Conservation (phyloP, 441 rosid genomes). For the Adansonia rubrostipa region DNA sequence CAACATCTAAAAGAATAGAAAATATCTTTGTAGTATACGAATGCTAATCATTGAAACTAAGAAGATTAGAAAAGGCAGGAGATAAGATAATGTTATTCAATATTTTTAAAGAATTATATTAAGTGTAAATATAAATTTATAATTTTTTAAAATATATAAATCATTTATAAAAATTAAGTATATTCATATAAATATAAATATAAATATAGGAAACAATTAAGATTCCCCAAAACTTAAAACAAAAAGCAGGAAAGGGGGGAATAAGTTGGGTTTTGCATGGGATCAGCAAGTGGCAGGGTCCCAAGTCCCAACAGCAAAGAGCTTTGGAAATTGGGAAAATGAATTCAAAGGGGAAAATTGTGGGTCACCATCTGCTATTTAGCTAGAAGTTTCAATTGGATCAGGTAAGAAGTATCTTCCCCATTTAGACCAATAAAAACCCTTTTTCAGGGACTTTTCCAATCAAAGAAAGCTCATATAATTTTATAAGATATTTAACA, state of each 20-base stretch:
- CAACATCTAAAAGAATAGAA: neutral
- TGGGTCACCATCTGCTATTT: neutral
- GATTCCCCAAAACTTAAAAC: too few relatives aligned
- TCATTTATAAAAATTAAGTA: too few relatives aligned
- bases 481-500: too few relatives aligned
- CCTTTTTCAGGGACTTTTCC: neutral
- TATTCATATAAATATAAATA: too few relatives aligned
- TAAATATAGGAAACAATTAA: too few relatives aligned
- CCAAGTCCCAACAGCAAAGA: conserved; percentile 3
- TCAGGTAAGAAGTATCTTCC: neutral
- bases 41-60: neutral
- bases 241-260: too few relatives aligned
- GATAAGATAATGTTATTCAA: too few relatives aligned
- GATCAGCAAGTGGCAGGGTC: conserved; percentile 19
- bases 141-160: too few relatives aligned
- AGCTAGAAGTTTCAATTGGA: conserved; percentile 15
- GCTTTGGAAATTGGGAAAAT: conserved; percentile 12
- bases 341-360: neutral
- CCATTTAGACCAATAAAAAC: neutral
- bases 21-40: neutral
- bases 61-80: neutral
- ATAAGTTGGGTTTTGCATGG: conserved; percentile 11
- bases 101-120: too few relatives aligned
- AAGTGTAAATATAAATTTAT: too few relatives aligned
- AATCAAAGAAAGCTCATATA: neutral